phyloP scores from a whole-genome alignment of 768 basidiomycete genomes.

The Leccinum ochraceum region DNA sequence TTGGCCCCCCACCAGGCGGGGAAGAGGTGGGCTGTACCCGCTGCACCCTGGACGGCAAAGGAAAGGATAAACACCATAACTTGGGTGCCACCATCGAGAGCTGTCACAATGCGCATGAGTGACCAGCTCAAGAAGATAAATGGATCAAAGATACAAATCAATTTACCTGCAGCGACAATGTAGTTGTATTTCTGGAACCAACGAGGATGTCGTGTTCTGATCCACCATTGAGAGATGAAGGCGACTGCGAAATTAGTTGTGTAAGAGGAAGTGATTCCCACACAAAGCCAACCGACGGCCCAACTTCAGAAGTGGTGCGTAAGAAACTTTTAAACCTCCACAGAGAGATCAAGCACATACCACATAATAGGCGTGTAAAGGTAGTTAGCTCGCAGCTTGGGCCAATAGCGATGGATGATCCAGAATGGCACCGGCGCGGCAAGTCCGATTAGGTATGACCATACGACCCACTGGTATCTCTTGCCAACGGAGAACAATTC shows the following conservation, averaged over 20 bases:
- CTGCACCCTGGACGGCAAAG: slow-evolving; percentile 51
- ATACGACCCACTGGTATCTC: slow-evolving; percentile 43
- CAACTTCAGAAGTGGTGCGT: slow-evolving; percentile 11
- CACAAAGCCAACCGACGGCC: slow-evolving; percentile 19
- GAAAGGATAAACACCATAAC: slow-evolving; percentile 60
- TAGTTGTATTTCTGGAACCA: slow-evolving; percentile 43
- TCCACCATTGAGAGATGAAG: slow-evolving; percentile 39
- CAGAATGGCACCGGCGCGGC: slow-evolving; percentile 43
- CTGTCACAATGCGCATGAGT: slow-evolving; percentile 10
- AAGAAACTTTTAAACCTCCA: background rate
- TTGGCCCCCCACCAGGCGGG: slow-evolving; percentile 64
- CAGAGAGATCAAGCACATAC: slow-evolving; percentile 14
- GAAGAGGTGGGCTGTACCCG: slow-evolving; percentile 49
- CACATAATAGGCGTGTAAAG: slow-evolving; percentile 34
- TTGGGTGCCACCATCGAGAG: slow-evolving; percentile 42
- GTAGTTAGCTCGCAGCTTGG: slow-evolving; percentile 29
- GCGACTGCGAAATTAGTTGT: slow-evolving; percentile 21
- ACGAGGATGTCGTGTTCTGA: slow-evolving; percentile 36
- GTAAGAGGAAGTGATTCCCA: slow-evolving; percentile 30
- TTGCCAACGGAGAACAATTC: slow-evolving; percentile 34
- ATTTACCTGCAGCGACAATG: slow-evolving; percentile 43
- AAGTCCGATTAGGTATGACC: slow-evolving; percentile 35
- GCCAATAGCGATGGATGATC: slow-evolving; percentile 38
- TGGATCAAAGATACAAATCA: background rate
- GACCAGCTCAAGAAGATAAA: no score